These are phyloP conservation scores for Phellinidium pouzarii DNA, from an alignment of 1,284 basidiomycete genomes.

Conservation along the genomic window DNA sequence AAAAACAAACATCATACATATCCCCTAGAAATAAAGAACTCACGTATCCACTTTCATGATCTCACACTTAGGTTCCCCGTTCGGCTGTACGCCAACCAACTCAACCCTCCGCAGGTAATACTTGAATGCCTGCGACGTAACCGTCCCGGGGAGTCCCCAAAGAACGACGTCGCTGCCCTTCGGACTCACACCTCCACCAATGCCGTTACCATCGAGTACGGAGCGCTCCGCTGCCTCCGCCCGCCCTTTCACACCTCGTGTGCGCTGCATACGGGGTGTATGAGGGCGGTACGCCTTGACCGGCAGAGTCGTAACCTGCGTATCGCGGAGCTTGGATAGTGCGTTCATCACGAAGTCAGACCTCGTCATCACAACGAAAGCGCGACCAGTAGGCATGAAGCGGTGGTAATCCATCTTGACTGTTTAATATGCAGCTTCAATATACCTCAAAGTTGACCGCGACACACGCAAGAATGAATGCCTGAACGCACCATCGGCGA, in stretches of 20 bases:
- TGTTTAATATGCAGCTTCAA: slow-evolving; percentile 24
- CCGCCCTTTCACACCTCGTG: slow-evolving; percentile 38
- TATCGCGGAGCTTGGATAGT: slow-evolving; percentile 34
- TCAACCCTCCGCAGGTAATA: slow-evolving; percentile 38
- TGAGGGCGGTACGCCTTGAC: slow-evolving; percentile 22
- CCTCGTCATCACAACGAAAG: slow-evolving; percentile 44
- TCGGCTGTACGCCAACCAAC: slow-evolving; percentile 33
- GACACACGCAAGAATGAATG: not conserved
- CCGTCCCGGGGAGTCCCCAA: slow-evolving; percentile 51
- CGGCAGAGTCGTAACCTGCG: slow-evolving; percentile 39
- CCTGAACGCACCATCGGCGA: slow-evolving; percentile 40
- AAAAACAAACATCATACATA: not conserved
- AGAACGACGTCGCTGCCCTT: slow-evolving; percentile 49
- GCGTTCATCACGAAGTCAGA: slow-evolving; percentile 39
- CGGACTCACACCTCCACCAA: slow-evolving; percentile 42
- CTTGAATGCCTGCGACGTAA: slow-evolving; percentile 32
- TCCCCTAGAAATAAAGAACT: slow-evolving; percentile 24
- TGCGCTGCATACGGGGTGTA: slow-evolving; percentile 20
- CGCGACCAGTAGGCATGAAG: slow-evolving; percentile 51
- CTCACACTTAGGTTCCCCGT: slow-evolving; percentile 26
- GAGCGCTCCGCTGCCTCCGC: slow-evolving; percentile 35
- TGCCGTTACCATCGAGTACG: slow-evolving; percentile 42
- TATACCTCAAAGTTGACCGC: not conserved
- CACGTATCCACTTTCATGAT: slow-evolving; percentile 47
- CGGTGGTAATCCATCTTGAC: slow-evolving; percentile 54